Base-by-base conservation (phyloP, 1,284 basidiomycete species). In the Porogramme epimiltina region DNA sequence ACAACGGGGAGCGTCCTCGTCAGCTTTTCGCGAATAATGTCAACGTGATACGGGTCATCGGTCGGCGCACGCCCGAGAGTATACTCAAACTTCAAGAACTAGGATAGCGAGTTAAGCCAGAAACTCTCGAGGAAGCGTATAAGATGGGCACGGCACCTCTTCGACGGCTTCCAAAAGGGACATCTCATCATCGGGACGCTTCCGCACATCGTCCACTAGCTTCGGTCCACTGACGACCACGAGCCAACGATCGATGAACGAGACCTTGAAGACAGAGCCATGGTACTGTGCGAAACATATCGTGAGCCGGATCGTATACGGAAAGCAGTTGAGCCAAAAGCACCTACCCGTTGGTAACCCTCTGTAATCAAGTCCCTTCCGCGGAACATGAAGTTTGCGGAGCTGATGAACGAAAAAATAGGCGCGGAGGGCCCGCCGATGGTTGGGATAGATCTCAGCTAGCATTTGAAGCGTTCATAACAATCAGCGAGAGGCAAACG, bases 191-290 rank as follows among this genome's bases (percentile, higher is more conserved):
- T 75, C 74, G 0, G 68, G 58, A 2, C 72, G 70, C 28, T 61
- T 71, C 1, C 68, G 62, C 13, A 80, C 41, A 34, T 81, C 78
- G 8, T 79, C 72, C 3, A 75, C 59, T 11, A 69, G 54, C n/a
- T 64, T 52, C 0, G 52, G 62, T 3, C 62, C 69, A 20, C 62
- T 69, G 1, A 78, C 50, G 18, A 80, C 37, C 16, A 81, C 65
- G 0, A 67, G 49, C 79, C 77, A 80, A 36, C 60, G 55, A 24
- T 64, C 61, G 1, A 68, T 45, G 1, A 65, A 60, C 0, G 77
- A 62, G 1, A 81, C 54, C 52, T 74, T 78, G 68, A 78, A 80
- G 1, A 68, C 57, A 0, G 50, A 47, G 1, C 63, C 60, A 16
- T 66, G 69, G 56, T 70, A 68, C 75, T 75, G 42, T 28, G 23